A percentile compares a stretch with the other conserved stretches of the same genome.
Evolutionary conservation across 768 basidiomycete genomes (phyloP).

Genomic region (Lactifluus volemus): DNA sequence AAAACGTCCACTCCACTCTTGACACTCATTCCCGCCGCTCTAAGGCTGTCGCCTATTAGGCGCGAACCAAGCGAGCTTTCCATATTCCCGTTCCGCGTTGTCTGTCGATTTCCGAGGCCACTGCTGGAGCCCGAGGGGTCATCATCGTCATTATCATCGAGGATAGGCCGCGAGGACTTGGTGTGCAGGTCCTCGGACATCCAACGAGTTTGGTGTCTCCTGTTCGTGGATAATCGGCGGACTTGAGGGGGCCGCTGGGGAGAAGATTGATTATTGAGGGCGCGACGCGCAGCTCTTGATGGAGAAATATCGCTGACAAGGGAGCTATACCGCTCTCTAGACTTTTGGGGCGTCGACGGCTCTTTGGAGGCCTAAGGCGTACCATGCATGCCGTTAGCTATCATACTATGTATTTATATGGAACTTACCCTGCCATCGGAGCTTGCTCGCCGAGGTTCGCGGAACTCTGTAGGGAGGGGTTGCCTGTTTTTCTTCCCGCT

Average conservation of each 20-base stretch:
- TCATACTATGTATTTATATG: not conserved
- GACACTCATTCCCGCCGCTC: slow-evolving; percentile 58
- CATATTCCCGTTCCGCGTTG: slow-evolving; percentile 55
- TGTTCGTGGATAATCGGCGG: slow-evolving; percentile 35
- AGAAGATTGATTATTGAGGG: slow-evolving; percentile 19
- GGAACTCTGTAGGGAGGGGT: slow-evolving; percentile 44
- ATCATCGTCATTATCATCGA: slow-evolving; percentile 24
- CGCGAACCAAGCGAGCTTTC: slow-evolving; percentile 58
- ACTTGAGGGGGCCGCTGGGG: slow-evolving; percentile 26
- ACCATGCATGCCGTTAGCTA: not conserved
- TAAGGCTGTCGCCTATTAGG: slow-evolving; percentile 57
- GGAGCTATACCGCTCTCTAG: slow-evolving; percentile 17
- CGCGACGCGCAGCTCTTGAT: slow-evolving; percentile 12
- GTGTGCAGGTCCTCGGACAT: slow-evolving; percentile 38
- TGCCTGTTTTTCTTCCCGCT: slow-evolving; percentile 35
- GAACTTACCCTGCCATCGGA: slow-evolving; percentile 36
- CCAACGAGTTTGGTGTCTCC: slow-evolving; percentile 47
- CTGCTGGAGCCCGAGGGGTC: slow-evolving; percentile 14
- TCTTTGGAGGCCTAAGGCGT: slow-evolving; percentile 9
- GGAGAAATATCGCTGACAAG: slow-evolving; percentile 14
- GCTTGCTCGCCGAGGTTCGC: slow-evolving; percentile 29
- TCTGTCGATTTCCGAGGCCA: slow-evolving; percentile 42
- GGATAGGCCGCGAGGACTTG: slow-evolving; percentile 19
- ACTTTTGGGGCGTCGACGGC: slow-evolving; percentile 19
- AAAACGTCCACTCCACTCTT: slow-evolving; percentile 31